Evolutionary conservation across 2,329 filamentous ascomycete species (phyloP), one percentile per base, ranked within the genome.

Genomic region (Monosporascus cannonballus): DNA sequence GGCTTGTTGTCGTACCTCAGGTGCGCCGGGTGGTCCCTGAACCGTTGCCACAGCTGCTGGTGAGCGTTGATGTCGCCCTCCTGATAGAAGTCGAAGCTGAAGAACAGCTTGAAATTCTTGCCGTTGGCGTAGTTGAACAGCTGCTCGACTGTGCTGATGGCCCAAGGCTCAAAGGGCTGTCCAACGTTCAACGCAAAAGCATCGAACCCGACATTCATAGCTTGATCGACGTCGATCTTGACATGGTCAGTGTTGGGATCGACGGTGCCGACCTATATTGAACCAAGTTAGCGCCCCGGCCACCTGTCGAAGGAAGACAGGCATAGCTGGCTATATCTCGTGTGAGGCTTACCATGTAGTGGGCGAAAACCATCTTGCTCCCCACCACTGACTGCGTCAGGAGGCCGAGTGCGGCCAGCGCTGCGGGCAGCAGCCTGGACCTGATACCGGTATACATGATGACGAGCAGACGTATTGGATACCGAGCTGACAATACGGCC

Each of bases 121-220:
- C 46, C 55, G 9, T 51, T 52, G 4, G 69, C 67, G 50, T 63
- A 58, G 47, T 62, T 57, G 60, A 69, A 70, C 34, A 72, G 59
- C 48, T 66, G 59, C 36, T 57, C 53, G 24, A 68, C 51, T 1
- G 65, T 59, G 49, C 56, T 57, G 5, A 48, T 46, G 6, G 64
- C 59, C 58, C 61, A 71, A 39, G 51, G 51, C 6, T 54, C 58
- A 6, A 44, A 56, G 3, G 68, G 62, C 38, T 51, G 50, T 24
- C 67, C 68, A 18, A 71, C 61, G 50, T 71, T 70, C 6, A 71
- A 56, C 5, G 67, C 68, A 51, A 71, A 70, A 8, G 63, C 68
- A 34, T 67, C 63, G 42, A 70, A 58, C 50, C 65, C 64, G 17
- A 63, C 59, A 8, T 53, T 55, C n/a, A 54, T 55, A n/a, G 65